phyloP scores from a whole-genome alignment of 768 basidiomycete genomes.

The Amylocystis lapponica region DNA sequence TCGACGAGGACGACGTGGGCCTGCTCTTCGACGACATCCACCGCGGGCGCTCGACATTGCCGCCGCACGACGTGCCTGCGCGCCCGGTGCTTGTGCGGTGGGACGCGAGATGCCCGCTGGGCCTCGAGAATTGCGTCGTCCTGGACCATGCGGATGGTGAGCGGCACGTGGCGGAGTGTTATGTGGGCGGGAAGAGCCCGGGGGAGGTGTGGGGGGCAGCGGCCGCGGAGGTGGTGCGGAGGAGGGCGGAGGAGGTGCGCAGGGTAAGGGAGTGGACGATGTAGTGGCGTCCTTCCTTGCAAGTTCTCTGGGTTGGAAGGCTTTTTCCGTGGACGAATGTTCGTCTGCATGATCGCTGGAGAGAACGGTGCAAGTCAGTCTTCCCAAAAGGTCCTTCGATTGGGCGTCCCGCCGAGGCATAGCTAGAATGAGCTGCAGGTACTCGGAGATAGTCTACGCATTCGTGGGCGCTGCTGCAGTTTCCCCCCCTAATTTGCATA shows the following conservation, averaged over 20 bases:
- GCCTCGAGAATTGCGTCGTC: constrained; percentile 79
- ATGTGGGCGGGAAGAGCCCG: constrained; percentile 24
- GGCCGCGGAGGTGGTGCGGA: constrained; percentile 50
- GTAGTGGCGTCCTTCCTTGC: no score
- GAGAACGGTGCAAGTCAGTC: no score
- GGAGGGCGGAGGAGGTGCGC: constrained; percentile 53
- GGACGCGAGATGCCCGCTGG: constrained; percentile 60
- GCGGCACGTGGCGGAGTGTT: constrained; percentile 49
- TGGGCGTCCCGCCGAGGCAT: no score
- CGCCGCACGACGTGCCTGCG: constrained; percentile 69
- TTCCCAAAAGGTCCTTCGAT: no score
- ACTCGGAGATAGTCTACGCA: no score
- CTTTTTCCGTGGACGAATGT: no score
- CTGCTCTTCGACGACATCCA: constrained; percentile 86
- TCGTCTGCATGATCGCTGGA: no score
- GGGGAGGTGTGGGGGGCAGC: constrained; percentile 69
- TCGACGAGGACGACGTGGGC: constrained; percentile 79
- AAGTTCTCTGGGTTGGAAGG: no score
- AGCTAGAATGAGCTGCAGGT: no score
- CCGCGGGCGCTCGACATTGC: constrained; percentile 70
- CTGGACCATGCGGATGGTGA: constrained; percentile 75
- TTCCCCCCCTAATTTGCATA: no score
- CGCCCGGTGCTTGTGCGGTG: constrained; percentile 78
- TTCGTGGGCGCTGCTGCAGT: no score
- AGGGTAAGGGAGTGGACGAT: constrained; percentile 51